Evolutionary conservation across 2,329 filamentous ascomycete species (phyloP), one percentile per base, ranked within the genome.

Genomic region (Hymenoscyphus repandus): DNA sequence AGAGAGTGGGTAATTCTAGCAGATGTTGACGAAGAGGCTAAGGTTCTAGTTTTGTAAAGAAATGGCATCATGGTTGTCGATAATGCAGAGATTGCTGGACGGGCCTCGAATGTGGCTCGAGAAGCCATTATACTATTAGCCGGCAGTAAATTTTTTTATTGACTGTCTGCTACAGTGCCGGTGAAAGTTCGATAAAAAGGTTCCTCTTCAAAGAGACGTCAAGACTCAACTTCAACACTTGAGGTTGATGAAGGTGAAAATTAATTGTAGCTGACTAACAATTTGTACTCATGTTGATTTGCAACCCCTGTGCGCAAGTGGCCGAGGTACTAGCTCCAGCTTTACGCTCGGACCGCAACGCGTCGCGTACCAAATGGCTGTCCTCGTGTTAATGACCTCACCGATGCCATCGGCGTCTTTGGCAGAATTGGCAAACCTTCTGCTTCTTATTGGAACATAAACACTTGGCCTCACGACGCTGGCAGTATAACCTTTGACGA

Each of bases 41-140:
- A 75, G 0, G 86, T 88, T 52, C 77, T 72, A 5, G 86, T 90
- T 57, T 87, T 83, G 63, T 89, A 90, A 6, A 90, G 74, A 51
- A 90, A 90, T 0, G 85, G 82, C 6, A 78, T 76, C 72, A 79
- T 79, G 18, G 51, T 63, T 56, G 59, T 58, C 18, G 58, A 51
- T n/a, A 59, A 30, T 13, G 39, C 36, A 5, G 39, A 43, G 30
- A 49, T 22, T 17, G 15, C 12, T 33, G 38, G 10, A 6, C 30
- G 22, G 5, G 39, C 39, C 30, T 49, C 27, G 5, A 32, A 9
- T 15, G 39, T 31, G 27, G 38, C 31, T 37, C 13, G 42, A n/a
- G 46, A 49, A 17, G 38, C 46, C 33, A 39, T 39, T 5, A 27
- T 27, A 27, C 7, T 27, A 27, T 4, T 7, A 7, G 7, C 22